Evolutionary conservation across 768 basidiomycete species (phyloP).

Genomic region (Dioszegia hungarica): DNA sequence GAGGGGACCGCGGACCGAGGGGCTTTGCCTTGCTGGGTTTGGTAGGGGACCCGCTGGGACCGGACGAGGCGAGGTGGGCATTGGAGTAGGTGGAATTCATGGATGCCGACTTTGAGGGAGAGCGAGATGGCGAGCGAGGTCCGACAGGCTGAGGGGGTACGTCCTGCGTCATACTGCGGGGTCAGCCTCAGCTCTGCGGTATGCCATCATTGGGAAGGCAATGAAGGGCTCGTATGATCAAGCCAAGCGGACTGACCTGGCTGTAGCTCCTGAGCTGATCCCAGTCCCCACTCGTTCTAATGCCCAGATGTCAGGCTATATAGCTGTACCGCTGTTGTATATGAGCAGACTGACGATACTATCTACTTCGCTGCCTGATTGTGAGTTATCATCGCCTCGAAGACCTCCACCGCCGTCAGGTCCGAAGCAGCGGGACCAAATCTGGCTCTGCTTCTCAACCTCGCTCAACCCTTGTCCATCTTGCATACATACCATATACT

Average conservation of each 20-base stretch:
- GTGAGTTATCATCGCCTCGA: not conserved
- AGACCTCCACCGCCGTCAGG: not conserved
- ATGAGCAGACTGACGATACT: not conserved
- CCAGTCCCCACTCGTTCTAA: too few species aligned
- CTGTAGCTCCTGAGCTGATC: too few species aligned
- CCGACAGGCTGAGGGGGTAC: constrained; percentile 8
- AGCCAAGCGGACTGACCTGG: too few species aligned
- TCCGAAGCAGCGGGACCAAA: not conserved
- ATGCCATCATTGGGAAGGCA: not conserved
- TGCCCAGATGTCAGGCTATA: not conserved
- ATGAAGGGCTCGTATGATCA: too few species aligned
- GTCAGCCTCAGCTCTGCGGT: not conserved
- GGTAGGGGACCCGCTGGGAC: not conserved
- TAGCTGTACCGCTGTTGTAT: not conserved
- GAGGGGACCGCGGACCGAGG: constrained; percentile 7
- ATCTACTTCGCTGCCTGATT: too few species aligned
- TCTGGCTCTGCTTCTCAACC: not conserved
- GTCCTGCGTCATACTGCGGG: constrained; percentile 32
- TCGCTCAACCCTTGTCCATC: not conserved
- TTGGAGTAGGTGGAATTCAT: not conserved
- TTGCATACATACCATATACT: not conserved
- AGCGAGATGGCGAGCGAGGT: constrained; percentile 5
- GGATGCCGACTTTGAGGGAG: not conserved
- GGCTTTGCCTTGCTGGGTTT: not conserved
- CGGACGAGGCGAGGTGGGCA: not conserved